Base-by-base conservation (phyloP, 1,139 yeast genomes). In the Suhomyces maxii region DNA sequence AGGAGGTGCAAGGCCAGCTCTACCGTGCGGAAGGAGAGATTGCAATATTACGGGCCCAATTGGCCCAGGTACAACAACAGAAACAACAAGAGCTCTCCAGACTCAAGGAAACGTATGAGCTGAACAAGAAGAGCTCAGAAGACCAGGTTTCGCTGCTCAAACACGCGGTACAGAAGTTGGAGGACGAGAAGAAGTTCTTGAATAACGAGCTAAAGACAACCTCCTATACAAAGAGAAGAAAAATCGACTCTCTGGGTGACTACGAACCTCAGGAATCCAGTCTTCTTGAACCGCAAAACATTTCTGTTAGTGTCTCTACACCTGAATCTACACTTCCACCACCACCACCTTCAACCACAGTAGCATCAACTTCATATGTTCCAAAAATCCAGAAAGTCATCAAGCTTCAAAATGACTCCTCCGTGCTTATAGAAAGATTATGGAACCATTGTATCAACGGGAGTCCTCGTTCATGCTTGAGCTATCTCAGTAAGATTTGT, bases 11-110 rank as follows among this genome's bases (percentile, higher is more conserved):
- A 45, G 53, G 61, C 8, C 61, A 57, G 35, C 53, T 82, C 10
- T 72, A 71, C 50, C 69, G 72, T 35, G 84, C 89, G 0, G 84
- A 78, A 53, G 96, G 96, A 3, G 96, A 89, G 58, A 82, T 86
- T 30, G 83, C 95, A 9, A 83, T 89, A 34, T 71, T 89, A 25
- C 69, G 91, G 47, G 82, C 85, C 14, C 88, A 85, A 56, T 65
- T 88, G 40, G 67, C 75, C 14, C 76, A 76, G 42, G 58, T 79
- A 9, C 80, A 79, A 42, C 62, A 63, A 30, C 74, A 66, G 37
- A 77, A 77, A 45, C 69, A 66, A 4, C 65, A 69, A 3, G 83
- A 79, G 53, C 63, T 76, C n/a, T 61, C 61, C 14, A 69, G 71
- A 25, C 53, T 84, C 40, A 67, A 69, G 40, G 65, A 65, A 6